Conservation (phyloP, 371 early-diverging fungal species). For the Modicella reniformis region DNA sequence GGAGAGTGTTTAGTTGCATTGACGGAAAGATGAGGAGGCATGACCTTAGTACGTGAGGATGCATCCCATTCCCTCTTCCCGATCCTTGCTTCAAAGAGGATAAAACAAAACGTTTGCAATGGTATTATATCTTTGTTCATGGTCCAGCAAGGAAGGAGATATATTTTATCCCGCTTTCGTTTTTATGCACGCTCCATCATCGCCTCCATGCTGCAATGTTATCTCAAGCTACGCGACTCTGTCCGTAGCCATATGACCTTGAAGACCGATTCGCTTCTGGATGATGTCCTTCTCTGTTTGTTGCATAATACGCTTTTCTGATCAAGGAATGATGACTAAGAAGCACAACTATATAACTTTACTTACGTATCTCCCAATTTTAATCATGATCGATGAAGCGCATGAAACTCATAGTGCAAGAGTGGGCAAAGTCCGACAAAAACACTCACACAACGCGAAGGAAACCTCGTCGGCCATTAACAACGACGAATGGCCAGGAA, state of each 20-base stretch:
- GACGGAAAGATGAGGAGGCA: neutral
- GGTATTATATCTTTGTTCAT: neutral
- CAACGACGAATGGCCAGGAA: neutral
- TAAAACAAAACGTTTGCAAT: neutral
- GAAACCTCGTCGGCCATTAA: conserved; percentile 10
- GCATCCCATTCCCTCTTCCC: neutral
- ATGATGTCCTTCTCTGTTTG: neutral
- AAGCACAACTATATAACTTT: neutral
- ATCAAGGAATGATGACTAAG: neutral
- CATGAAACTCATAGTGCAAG: conserved; percentile 34
- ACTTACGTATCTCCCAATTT: neutral
- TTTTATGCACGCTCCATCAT: neutral
- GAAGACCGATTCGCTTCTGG: neutral
- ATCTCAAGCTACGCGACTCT: neutral
- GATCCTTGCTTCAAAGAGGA: neutral
- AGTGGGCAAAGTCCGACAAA: conserved; percentile 42
- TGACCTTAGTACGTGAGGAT: neutral
- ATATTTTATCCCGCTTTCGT: neutral
- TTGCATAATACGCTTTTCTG: neutral
- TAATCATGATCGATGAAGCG: conserved; percentile 14
- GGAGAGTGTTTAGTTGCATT: neutral
- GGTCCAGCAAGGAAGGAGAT: neutral
- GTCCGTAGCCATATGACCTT: neutral
- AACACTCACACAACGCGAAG: conserved; percentile 38
- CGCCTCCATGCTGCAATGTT: conserved; percentile 1